Evolutionary conservation across 345 rosid species (phyloP).

Genomic region (Mercurialis annua): DNA sequence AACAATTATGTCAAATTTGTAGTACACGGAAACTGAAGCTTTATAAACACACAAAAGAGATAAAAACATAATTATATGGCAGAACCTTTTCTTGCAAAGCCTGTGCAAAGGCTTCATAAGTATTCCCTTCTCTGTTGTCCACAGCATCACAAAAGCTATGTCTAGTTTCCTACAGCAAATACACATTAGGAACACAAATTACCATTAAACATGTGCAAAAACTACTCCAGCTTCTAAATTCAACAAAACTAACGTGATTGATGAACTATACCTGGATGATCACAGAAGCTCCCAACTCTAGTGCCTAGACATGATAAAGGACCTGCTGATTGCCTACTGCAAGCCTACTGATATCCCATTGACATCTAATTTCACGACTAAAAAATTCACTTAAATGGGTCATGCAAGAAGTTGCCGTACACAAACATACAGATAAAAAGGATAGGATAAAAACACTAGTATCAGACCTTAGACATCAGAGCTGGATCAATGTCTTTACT

Average conservation of each 20-base stretch:
- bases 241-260: background rate
- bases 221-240: background rate
- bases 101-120: constrained; percentile 64
- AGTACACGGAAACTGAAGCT: constrained; percentile 6
- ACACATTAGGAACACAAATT: constrained; percentile 7
- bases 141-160: constrained; percentile 18
- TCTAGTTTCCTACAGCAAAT: constrained; percentile 41
- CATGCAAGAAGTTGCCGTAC: background rate
- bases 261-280: too few species aligned
- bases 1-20: constrained; percentile 9
- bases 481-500: constrained; percentile 36
- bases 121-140: constrained; percentile 36
- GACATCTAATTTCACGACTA: background rate
- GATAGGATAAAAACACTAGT: constrained; percentile 1
- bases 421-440: background rate
- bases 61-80: constrained; percentile 3
- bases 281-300: too few species aligned
- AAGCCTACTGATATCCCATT: background rate
- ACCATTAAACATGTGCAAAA: background rate
- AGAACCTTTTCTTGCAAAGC: constrained; percentile 88
- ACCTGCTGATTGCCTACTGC: background rate
- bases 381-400: background rate
- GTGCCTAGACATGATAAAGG: too few species aligned
- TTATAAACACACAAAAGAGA: background rate
- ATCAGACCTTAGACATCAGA: constrained; percentile 42